Evolutionary conservation across 2,329 filamentous ascomycete species (phyloP), one percentile per base, ranked within the genome.

Genomic region (Colletotrichum euphorbiae): DNA sequence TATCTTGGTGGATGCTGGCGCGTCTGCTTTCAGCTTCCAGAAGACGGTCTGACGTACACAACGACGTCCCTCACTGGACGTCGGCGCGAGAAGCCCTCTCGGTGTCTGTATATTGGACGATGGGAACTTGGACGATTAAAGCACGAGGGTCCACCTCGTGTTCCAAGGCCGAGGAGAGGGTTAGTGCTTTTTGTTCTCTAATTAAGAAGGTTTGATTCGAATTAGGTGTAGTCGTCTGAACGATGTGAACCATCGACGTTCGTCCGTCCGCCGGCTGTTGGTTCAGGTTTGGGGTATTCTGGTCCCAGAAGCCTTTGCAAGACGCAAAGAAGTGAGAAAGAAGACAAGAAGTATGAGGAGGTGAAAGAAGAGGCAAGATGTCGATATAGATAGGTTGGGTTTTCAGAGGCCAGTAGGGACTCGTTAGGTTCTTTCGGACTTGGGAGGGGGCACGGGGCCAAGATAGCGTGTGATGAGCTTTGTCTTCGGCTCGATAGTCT

Each of bases 141-240:
- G 12, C 17, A 42, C 51, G 43, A 59, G 28, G 19, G 7, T 19
- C n/a, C 33, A 33, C 17, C 31, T 45, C 33, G 12, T 33, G 43
- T 59, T 50, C 43, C 56, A 50, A 40, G 56, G 24, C 56, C 45
- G 45, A 48, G 17, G 33, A 48, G 43, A 17, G 56, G 1, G 56
- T 59, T 33, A 28, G 42, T 59, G 56, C 56, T 50, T 13, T 38
- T 38, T 38, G 5, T 38, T 38, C 36, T 15, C 36, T 15, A 12
- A 11, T 19, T 21, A 21, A n/a, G 43, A 59, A 59, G 56, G 56
- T 59, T 59, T 48, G 43, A 13, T n/a, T 40, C 31, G 7, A 59
- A 59, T 38, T 48, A 59, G 56, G 56, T 59, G 56, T 50, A 28
- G 56, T 59, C 43, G 56, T 59, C 56, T 43, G 43, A 50, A 59